Percentiles rank a stretch among this genome's conserved stretches.
Conservation (phyloP, 2,329 filamentous ascomycete genomes). For the Diatrype stigma region DNA sequence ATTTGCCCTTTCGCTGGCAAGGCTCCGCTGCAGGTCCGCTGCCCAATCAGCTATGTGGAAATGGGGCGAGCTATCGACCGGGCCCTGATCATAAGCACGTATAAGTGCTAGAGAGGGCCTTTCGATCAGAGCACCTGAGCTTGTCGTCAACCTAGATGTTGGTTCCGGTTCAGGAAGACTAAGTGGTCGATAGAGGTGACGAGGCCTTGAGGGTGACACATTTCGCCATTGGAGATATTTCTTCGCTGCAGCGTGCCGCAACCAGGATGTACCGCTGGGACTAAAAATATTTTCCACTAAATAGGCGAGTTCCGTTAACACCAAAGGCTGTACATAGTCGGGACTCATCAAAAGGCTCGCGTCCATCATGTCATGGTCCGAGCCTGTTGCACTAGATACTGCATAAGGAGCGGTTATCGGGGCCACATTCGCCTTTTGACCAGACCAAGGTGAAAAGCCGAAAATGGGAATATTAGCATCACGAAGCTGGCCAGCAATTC, state of each 20-base stretch:
- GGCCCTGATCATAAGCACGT: constrained; percentile 45
- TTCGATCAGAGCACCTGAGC: constrained; percentile 15
- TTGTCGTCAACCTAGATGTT: constrained; percentile 6
- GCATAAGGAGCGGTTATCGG: constrained; percentile 57
- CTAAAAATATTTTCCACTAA: constrained; percentile 76
- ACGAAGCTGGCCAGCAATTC: constrained; percentile 52
- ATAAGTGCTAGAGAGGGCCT: constrained; percentile 55
- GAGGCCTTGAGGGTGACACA: constrained; percentile 17
- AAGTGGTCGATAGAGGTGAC: constrained; percentile 34
- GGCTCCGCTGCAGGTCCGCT: constrained; percentile 70
- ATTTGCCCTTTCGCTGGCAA: constrained; percentile 67
- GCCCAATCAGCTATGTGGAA: constrained; percentile 81
- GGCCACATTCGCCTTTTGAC: constrained; percentile 16
- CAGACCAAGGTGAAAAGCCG: constrained; percentile 50
- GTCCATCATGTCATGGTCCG: constrained; percentile 81
- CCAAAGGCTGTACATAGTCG: constrained; percentile 78
- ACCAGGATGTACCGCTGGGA: constrained; percentile 70
- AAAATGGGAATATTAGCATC: constrained; percentile 61
- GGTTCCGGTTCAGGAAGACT: constrained; percentile 8
- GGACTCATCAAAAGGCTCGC: constrained; percentile 90
- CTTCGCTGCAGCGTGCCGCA: constrained; percentile 76
- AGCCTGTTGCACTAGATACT: constrained; percentile 68
- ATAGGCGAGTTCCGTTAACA: constrained; percentile 66
- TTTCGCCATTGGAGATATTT: constrained; percentile 74
- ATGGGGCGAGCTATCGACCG: constrained; percentile 31